Conservation (phyloP, 768 basidiomycete genomes). For the Tricholoma matsutake region DNA sequence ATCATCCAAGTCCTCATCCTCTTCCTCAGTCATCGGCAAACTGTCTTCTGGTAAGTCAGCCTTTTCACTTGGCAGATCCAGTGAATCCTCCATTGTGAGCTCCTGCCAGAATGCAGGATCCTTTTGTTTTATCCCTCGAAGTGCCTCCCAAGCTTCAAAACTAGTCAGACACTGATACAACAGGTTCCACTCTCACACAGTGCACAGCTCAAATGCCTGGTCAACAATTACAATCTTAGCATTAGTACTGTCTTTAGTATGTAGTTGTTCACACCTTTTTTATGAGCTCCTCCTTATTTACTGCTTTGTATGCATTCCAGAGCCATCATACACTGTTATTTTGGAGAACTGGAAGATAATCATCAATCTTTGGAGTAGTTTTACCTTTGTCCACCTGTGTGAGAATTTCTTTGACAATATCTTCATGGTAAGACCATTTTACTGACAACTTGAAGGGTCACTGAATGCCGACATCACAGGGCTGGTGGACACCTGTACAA, state of each 20-base stretch:
- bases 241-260: not conserved
- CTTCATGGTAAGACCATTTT: conserved; percentile 28
- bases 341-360: not conserved
- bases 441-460: conserved; percentile 29
- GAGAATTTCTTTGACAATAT: conserved; percentile 29
- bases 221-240: not conserved
- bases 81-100: not conserved
- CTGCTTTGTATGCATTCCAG: not conserved
- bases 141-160: not conserved
- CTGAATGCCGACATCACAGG: conserved; percentile 38
- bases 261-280: not conserved
- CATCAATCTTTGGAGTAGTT: not conserved
- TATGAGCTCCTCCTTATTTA: not conserved
- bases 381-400: conserved; percentile 15
- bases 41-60: not conserved
- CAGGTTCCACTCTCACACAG: not conserved
- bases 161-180: not conserved
- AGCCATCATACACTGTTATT: not conserved
- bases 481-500: conserved; percentile 28
- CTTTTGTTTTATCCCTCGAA: not conserved
- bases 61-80: not conserved
- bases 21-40: not conserved
- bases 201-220: not conserved
- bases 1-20: not conserved
- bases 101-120: not conserved